Evolutionary conservation across 495 filamentous ascomycete species (phyloP).

Genomic region (Aspergillus incahuasiensis): DNA sequence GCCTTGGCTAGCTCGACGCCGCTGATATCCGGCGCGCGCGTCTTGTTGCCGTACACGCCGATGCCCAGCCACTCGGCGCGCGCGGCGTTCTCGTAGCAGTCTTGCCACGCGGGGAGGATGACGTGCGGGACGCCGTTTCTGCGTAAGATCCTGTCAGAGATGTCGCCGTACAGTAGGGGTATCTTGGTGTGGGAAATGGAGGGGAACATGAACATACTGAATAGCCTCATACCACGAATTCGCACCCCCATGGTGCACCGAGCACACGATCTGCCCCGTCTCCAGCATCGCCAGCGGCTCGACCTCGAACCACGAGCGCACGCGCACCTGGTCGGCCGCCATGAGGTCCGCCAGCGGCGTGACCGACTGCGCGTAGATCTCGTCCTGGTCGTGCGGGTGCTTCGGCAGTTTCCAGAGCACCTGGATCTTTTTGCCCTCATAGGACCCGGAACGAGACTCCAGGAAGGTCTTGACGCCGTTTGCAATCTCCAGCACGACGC

Average conservation of each 20-base stretch:
- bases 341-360: slow-evolving; percentile 24
- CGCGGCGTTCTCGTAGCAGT: slow-evolving; percentile 46
- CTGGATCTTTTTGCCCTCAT: slow-evolving; percentile 28
- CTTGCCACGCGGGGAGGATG: slow-evolving; percentile 47
- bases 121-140: slow-evolving; percentile 49
- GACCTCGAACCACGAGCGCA: slow-evolving; percentile 42
- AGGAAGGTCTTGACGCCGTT: slow-evolving; percentile 30
- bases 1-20: slow-evolving; percentile 29
- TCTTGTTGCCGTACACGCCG: slow-evolving; percentile 43
- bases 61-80: slow-evolving; percentile 46
- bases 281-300: slow-evolving; percentile 45
- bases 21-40: slow-evolving; percentile 27
- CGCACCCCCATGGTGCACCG: slow-evolving; percentile 50
- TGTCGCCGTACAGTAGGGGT: not conserved
- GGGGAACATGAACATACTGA: slow-evolving; percentile 31
- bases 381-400: slow-evolving; percentile 18
- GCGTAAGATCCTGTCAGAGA: too few relatives aligned
- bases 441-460: slow-evolving; percentile 5
- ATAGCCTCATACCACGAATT: slow-evolving; percentile 52
- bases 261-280: slow-evolving; percentile 41
- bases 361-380: slow-evolving; percentile 23
- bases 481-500: slow-evolving; percentile 35
- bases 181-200: not conserved
- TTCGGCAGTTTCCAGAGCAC: slow-evolving; percentile 47
- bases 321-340: slow-evolving; percentile 26